Evolutionary conservation across 2,329 filamentous ascomycete species (phyloP), one percentile per base, ranked within the genome.

Genomic region (Acrocalymma vagum): DNA sequence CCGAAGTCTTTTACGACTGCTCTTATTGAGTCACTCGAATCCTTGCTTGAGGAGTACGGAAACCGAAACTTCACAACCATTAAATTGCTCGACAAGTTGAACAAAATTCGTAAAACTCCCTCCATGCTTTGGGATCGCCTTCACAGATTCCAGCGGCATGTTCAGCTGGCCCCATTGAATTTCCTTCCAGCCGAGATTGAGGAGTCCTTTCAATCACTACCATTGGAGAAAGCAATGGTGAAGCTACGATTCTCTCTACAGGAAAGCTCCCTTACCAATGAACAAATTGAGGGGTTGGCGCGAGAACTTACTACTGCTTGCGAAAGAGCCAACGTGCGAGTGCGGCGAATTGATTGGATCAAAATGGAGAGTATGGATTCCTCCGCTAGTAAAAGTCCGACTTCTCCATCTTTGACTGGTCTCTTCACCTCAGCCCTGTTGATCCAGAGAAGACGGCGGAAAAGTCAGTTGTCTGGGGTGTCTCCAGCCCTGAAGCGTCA

Each of bases 321-420:
- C 14, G 24, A 45, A 9, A 16, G 37, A n/a, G 42, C 48, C 2
- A 26, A 49, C 2, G 24, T 55, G 3, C 38, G 33, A 1, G 11
- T 55, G 3, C 52, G 50, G 5, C 38, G 43, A 9, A 56, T 62
- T n/a, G 50, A 60, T 9, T 62, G 54, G 55, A 23, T 56, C 1
- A 50, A 39, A 25, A 44, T 58, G 41, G 44, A 28, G 22, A 27
- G n/a, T n/a, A n/a, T n/a, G n/a, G n/a, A n/a, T n/a, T n/a, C n/a
- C n/a, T n/a, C n/a, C n/a, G n/a, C n/a, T n/a, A n/a, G n/a, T n/a
- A n/a, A n/a, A n/a, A n/a, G n/a, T n/a, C n/a, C n/a, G n/a, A n/a
- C n/a, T n/a, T n/a, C n/a, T n/a, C n/a, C n/a, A n/a, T n/a, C n/a
- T n/a, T n/a, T n/a, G n/a, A n/a, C n/a, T n/a, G n/a, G n/a, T n/a